Percentiles rank a stretch among this genome's conserved stretches.
Conservation (phyloP, 1,139 yeast species). For the Ogataea hybrid region DNA sequence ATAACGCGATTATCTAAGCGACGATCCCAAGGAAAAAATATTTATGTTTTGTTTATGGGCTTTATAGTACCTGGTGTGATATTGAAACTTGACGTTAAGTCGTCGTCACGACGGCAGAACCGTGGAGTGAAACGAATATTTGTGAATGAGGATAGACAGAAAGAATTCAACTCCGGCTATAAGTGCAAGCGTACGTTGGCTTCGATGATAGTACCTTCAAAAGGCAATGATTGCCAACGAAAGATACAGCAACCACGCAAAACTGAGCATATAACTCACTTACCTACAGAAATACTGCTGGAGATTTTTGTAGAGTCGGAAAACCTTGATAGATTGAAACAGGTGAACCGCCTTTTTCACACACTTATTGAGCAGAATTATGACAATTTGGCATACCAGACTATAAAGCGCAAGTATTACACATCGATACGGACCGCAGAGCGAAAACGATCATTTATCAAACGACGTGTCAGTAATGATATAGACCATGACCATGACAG, state of each 20-base stretch:
- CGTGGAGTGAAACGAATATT: constrained; percentile 5
- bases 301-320: constrained; percentile 12
- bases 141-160: constrained; percentile 2
- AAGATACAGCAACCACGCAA: not conserved
- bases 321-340: constrained; percentile 6
- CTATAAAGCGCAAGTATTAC: constrained; percentile 9
- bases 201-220: not conserved
- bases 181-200: not conserved
- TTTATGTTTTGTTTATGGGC: constrained; percentile 14
- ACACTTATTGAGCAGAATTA: constrained; percentile 8
- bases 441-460: constrained; percentile 9
- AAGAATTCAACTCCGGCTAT: constrained; percentile 6
- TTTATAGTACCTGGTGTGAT: constrained; percentile 17
- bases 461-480: constrained; percentile 20
- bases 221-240: not conserved
- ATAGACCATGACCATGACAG: constrained; percentile 16
- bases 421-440: constrained; percentile 2
- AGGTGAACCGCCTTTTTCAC: constrained; percentile 3
- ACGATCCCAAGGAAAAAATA: not conserved
- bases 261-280: constrained; percentile 4
- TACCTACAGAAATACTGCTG: constrained; percentile 17
- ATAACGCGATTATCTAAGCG: not conserved
- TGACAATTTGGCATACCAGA: constrained; percentile 5
- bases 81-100: constrained; percentile 5
- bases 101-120: constrained; percentile 8